Conservation (phyloP, 345 rosid species). For the Hypericum perforatum region DNA sequence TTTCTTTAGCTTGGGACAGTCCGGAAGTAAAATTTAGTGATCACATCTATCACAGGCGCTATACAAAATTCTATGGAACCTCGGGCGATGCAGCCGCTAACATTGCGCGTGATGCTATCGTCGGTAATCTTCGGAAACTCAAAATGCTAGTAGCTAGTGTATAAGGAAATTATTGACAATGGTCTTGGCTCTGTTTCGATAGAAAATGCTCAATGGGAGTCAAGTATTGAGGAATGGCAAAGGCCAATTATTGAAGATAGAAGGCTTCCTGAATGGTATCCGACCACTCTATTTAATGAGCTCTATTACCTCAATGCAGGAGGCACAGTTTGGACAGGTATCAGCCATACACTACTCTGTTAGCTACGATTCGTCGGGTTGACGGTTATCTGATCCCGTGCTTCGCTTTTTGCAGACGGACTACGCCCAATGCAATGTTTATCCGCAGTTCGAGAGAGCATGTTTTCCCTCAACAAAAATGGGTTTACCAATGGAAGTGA, state of each 20-base stretch:
- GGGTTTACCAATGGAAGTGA: not conserved
- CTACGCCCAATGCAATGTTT: conserved; percentile 1
- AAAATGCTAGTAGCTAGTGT: no score
- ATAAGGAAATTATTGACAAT: conserved; percentile 6
- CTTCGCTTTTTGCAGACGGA: not conserved
- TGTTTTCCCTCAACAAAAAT: not conserved
- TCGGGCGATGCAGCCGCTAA: conserved; percentile 3
- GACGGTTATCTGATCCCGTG: not conserved
- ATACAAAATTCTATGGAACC: conserved; percentile 7
- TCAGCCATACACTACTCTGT: not conserved
- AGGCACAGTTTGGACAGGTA: conserved; percentile 9
- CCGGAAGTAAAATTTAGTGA: conserved; percentile 7
- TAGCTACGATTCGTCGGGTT: not conserved
- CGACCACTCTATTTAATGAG: conserved; percentile 7
- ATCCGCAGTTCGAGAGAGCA: not conserved
- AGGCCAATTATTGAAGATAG: conserved; percentile 6
- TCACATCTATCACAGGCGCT: conserved; percentile 2
- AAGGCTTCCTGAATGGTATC: conserved; percentile 8
- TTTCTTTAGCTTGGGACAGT: conserved; percentile 8
- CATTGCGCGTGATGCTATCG: conserved; percentile 6
- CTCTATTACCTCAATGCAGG: conserved; percentile 10
- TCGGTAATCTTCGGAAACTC: not conserved
- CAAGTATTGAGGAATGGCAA: conserved; percentile 5
- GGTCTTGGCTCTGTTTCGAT: not conserved
- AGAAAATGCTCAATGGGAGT: conserved; percentile 4